Base-by-base conservation (phyloP, 768 basidiomycete genomes). In the Boletus rex-veris region DNA sequence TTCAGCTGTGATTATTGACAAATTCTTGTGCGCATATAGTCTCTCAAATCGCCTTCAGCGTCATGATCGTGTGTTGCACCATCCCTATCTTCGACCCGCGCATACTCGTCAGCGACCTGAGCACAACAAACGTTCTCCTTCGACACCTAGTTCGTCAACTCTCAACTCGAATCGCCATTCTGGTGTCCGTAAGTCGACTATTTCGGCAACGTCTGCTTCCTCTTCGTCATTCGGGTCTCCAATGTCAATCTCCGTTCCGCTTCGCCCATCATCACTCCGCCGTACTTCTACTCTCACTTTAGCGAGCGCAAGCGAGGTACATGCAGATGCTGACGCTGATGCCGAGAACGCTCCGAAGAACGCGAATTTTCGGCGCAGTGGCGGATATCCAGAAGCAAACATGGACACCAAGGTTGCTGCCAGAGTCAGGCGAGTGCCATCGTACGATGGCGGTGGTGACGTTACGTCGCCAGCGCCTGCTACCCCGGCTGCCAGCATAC, bases 31-130 rank as follows among this genome's bases (percentile, higher is more conserved):
- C 52, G 58, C 61, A 60, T 64, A 52, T 64, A 89, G 86, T 43
- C 77, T 88, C 58, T 84, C 86, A 28, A 79, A 75, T 62, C 82
- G 85, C 52, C 77, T 89, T 44, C 86, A 88, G 65, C 81, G 77
- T 60, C 75, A 81, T 48, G 86, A 84, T 55, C 81, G 77, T 58
- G 70, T 74, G 44, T 75, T 84, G 60, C 84, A 81, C 64, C 84
- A 85, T 62, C 83, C 84, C 3, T 86, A 88, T 70, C 77, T 66
- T 28, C 76, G 72, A 40, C 65, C 72, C 1, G 58, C 78, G 2
- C 64, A 69, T 15, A 28, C 53, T 45, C 61, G 57, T n/a, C 56
- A 51, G 41, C 67, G 57, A 3, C 63, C 63, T 3, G 66, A 63
- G 12, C 43, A 70, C 40, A 59, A 56, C 28, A 61, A 26, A 30